A percentile compares a stretch with the other conserved stretches of the same genome.
These are phyloP conservation scores for Neurospora africana DNA, from an alignment of 495 filamentous ascomycete genomes.

Conservation along the genomic window DNA sequence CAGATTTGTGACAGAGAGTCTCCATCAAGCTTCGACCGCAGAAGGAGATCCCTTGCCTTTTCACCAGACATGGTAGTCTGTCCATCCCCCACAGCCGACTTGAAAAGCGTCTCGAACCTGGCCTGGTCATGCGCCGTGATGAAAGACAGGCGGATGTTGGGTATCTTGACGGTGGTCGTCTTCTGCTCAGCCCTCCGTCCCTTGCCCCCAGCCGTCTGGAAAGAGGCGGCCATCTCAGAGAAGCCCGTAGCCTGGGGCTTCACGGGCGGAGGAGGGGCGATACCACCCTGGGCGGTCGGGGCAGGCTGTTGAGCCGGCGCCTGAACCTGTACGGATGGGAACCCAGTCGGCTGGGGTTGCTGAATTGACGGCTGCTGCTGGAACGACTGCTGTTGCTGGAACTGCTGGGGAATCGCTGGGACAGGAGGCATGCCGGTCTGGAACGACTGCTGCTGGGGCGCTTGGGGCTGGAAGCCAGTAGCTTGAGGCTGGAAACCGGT, in stretches of 20 bases:
- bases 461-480: constrained; percentile 32
- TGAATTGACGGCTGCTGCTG: constrained; percentile 31
- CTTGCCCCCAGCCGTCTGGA: constrained; percentile 48
- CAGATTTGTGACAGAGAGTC: constrained; percentile 79
- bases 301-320: constrained; percentile 14
- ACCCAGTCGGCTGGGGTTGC: constrained; percentile 32
- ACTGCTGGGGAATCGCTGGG: constrained; percentile 46
- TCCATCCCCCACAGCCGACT: constrained; percentile 79
- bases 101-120: constrained; percentile 97
- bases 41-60: constrained; percentile 75
- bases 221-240: constrained; percentile 75
- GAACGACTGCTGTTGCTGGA: constrained; percentile 28
- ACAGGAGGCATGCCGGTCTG: constrained; percentile 43
- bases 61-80: constrained; percentile 83
- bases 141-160: constrained; percentile 91
- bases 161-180: constrained; percentile 51
- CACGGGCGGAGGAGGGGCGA: constrained; percentile 31
- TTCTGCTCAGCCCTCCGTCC: constrained; percentile 32
- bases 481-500: constrained; percentile 39
- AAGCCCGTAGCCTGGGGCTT: constrained; percentile 69
- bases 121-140: constrained; percentile 93
- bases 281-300: constrained; percentile 19
- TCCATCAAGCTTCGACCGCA: constrained; percentile 79
- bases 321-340: constrained; percentile 24
- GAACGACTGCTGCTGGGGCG: constrained; percentile 33